A percentile compares a stretch with the other conserved stretches of the same genome.
phyloP scores from a whole-genome alignment of 202 grass and related monocot genomes.

The Panicum hallii region DNA sequence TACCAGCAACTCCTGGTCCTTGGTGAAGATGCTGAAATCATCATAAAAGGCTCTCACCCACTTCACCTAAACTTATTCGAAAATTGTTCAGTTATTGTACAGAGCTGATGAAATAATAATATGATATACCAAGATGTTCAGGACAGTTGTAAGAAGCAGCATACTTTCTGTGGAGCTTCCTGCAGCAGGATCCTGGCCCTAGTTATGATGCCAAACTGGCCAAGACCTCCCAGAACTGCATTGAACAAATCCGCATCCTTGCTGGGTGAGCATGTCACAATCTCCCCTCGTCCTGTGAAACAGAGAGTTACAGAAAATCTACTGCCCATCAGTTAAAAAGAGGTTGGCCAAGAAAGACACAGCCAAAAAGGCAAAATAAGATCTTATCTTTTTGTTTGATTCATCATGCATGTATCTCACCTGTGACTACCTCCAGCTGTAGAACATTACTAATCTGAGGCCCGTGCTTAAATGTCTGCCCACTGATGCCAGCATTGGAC shows the following conservation, averaged over 20 bases:
- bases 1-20: conserved; percentile 81
- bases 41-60: conserved; percentile 98
- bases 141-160: conserved; percentile 25
- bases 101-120: conserved; percentile 25
- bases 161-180: conserved; percentile 88
- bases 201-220: conserved; percentile 97
- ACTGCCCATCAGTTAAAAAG: conserved; percentile 48
- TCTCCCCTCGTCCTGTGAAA: conserved; percentile 72
- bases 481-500: conserved; percentile 97
- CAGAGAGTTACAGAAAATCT: conserved; percentile 48
- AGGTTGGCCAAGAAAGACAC: conserved; percentile 48
- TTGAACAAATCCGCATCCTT: conserved; percentile 83
- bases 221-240: conserved; percentile 90
- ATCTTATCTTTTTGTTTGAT: conserved; percentile 45
- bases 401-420: conserved; percentile 58
- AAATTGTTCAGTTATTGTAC: conserved; percentile 27
- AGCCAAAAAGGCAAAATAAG: conserved; percentile 40
- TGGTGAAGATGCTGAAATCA: conserved; percentile 79
- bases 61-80: conserved; percentile 65
- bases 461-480: conserved; percentile 96
- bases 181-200: conserved; percentile 90
- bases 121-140: conserved; percentile 17
- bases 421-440: conserved; percentile 90
- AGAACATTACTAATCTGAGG: conserved; percentile 98
- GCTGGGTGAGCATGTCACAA: conserved; percentile 77